phyloP scores from a whole-genome alignment of 2,329 filamentous ascomycete species.

The Colletotrichum cuscutae region DNA sequence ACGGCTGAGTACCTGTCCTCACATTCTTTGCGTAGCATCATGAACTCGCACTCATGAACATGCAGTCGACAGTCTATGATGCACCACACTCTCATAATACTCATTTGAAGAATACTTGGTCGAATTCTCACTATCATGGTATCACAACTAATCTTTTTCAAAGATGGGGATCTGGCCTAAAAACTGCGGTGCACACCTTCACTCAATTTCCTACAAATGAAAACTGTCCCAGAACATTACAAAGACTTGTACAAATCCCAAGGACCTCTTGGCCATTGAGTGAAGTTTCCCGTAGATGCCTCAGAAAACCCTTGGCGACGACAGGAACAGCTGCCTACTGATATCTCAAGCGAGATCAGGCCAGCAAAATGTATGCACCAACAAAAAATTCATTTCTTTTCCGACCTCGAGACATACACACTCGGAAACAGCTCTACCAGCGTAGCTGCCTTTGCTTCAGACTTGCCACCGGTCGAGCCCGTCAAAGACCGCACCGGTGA shows the following conservation, averaged over 20 bases:
- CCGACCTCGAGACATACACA: background rate
- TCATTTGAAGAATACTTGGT: background rate
- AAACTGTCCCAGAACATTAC: background rate
- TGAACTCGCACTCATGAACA: background rate
- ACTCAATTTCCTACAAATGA: background rate
- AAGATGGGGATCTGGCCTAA: background rate
- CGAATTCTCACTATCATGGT: conserved; percentile 10
- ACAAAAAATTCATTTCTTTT: background rate
- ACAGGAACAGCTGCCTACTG: background rate
- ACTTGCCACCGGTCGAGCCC: background rate
- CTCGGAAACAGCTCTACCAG: conserved; percentile 24
- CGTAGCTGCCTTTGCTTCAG: conserved; percentile 16
- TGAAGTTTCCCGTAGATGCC: background rate
- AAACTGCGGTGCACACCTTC: conserved; percentile 6
- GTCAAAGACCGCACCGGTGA: background rate
- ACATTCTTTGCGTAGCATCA: background rate
- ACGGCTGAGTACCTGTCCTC: background rate
- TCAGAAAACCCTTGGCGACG: background rate
- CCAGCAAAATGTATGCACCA: conserved; percentile 9
- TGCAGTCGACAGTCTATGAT: background rate
- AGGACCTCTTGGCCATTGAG: background rate
- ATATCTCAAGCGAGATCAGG: background rate
- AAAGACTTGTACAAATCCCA: background rate
- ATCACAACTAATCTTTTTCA: conserved; percentile 6
- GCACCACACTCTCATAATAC: background rate